These are phyloP conservation scores for Quercus alba DNA, from an alignment of 306 rosid genomes.

Conservation along the genomic window DNA sequence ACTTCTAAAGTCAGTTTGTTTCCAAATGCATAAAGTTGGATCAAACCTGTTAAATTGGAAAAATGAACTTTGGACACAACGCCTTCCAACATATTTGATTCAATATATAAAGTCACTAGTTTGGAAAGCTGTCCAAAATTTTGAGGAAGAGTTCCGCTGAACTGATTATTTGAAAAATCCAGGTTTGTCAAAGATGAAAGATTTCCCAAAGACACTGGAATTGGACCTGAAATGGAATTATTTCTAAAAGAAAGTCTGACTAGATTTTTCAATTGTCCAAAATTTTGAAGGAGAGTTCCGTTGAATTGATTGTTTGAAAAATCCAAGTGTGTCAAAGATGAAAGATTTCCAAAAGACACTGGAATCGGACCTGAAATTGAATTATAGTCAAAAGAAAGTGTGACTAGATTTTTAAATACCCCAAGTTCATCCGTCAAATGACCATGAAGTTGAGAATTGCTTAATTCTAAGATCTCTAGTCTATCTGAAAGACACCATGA, in stretches of 20 bases:
- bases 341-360: too few relatives aligned
- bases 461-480: too few relatives aligned
- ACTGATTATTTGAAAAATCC: neutral
- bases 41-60: neutral
- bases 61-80: slow-evolving; percentile 7
- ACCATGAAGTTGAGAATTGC: too few relatives aligned
- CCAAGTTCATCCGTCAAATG: too few relatives aligned
- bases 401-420: too few relatives aligned
- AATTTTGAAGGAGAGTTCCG: too few relatives aligned
- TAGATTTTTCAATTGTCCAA: too few relatives aligned
- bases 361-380: too few relatives aligned
- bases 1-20: slow-evolving; percentile 1
- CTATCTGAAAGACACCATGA: too few relatives aligned
- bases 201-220: neutral
- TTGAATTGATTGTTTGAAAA: too few relatives aligned
- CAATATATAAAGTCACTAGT: neutral
- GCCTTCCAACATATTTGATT: neutral
- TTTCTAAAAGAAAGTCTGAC: neutral
- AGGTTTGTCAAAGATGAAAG: neutral
- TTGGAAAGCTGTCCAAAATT: slow-evolving; percentile 1
- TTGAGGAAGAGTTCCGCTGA: slow-evolving; percentile 7
- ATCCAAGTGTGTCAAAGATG: too few relatives aligned
- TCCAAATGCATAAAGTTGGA: rapidly evolving
- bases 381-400: too few relatives aligned
- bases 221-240: neutral